phyloP scores from a whole-genome alignment of 2,329 filamentous ascomycete species.

The Diaporthe caulivora region DNA sequence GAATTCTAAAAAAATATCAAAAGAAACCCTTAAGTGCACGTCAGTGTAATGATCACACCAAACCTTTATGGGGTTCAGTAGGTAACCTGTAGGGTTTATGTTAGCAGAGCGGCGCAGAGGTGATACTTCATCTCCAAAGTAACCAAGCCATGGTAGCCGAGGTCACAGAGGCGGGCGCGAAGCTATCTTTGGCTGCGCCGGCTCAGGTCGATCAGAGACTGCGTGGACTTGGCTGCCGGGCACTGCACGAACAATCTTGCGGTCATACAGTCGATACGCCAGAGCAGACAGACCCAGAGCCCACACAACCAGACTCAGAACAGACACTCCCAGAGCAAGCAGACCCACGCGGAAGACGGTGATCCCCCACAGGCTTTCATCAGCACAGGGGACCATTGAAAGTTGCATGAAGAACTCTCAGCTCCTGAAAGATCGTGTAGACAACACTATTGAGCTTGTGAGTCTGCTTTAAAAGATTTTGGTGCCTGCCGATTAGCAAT shows the following conservation, averaged over 20 bases:
- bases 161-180: constrained; percentile 15
- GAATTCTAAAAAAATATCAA: too few relatives aligned
- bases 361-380: constrained; percentile 1
- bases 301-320: too few relatives aligned
- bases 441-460: constrained; percentile 39
- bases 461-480: background rate
- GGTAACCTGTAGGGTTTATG: too few relatives aligned
- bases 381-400: background rate
- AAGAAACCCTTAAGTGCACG: too few relatives aligned
- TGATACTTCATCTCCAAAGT: background rate
- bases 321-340: background rate
- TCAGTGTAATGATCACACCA: too few relatives aligned
- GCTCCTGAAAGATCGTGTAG: constrained; percentile 33
- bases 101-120: too few relatives aligned
- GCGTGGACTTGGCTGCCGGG: constrained; percentile 24
- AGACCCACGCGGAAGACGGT: background rate
- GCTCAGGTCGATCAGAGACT: constrained; percentile 26
- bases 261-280: constrained; percentile 28
- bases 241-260: constrained; percentile 36
- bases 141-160: constrained; percentile 33
- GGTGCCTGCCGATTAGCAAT: background rate
- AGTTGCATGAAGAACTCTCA: constrained; percentile 29
- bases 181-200: constrained; percentile 9
- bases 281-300: background rate
- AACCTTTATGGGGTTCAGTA: too few relatives aligned